Percentiles rank a stretch among this genome's conserved stretches.
These are phyloP conservation scores for Chalciporus piperatus DNA, from an alignment of 768 basidiomycete genomes.

Conservation along the genomic window DNA sequence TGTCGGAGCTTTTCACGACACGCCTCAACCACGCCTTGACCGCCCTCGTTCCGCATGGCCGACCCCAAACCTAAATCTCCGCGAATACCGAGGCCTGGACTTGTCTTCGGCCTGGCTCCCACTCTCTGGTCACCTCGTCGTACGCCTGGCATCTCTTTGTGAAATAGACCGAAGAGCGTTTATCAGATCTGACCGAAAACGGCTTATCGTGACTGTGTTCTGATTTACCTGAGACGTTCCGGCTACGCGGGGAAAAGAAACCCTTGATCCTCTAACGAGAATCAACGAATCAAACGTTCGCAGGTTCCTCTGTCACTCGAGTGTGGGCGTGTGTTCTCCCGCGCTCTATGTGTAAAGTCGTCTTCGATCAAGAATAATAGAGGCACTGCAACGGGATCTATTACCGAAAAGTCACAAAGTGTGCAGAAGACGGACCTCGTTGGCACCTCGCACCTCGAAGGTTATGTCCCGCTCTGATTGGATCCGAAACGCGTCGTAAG, in stretches of 20 bases:
- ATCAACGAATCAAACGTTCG: not conserved
- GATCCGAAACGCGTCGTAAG: not conserved
- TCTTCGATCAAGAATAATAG: not conserved
- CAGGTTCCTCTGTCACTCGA: not conserved
- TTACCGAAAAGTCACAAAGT: not conserved
- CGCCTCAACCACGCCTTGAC: constrained; percentile 21
- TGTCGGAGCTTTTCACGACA: constrained; percentile 16
- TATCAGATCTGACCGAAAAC: not conserved
- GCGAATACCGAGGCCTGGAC: constrained; percentile 8
- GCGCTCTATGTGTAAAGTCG: not conserved
- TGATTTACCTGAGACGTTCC: not conserved
- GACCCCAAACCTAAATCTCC: constrained; percentile 23
- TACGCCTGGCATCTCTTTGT: constrained; percentile 1
- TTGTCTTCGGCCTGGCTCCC: not conserved
- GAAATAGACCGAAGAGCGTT: constrained; percentile 4
- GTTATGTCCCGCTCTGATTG: not conserved
- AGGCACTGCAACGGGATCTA: not conserved
- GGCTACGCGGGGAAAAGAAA: not conserved
- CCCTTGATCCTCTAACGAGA: not conserved
- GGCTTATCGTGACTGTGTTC: not conserved
- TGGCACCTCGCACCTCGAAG: not conserved
- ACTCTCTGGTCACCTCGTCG: not conserved
- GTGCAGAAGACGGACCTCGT: constrained; percentile 1
- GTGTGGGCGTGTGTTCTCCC: not conserved
- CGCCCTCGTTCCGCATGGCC: constrained; percentile 25